phyloP scores from a whole-genome alignment of 176 grass and related monocot genomes.

The Paspalum vaginatum region DNA sequence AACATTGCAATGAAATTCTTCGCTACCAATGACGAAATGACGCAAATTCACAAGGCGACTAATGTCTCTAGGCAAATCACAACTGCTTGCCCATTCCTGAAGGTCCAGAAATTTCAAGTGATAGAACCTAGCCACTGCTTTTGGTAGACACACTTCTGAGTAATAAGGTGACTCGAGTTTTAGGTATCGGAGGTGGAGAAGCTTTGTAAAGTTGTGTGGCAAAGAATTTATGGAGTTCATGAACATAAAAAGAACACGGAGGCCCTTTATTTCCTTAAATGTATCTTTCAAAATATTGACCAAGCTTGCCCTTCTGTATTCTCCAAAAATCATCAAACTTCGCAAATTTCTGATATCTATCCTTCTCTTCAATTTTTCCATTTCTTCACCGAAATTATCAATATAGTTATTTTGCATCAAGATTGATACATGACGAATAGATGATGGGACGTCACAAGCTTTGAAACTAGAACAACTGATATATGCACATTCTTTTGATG shows the following conservation, averaged over 20 bases:
- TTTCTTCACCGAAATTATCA: not conserved
- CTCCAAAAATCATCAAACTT: not conserved
- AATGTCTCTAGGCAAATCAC: not conserved
- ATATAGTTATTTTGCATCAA: not conserved
- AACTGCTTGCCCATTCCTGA: rapidly evolving
- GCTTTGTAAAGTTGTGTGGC: not conserved
- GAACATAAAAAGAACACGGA: not conserved
- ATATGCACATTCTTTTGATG: not conserved
- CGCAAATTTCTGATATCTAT: not conserved
- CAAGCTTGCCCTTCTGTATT: not conserved
- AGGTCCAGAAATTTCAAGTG: constrained; percentile 29
- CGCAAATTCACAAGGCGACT: constrained; percentile 2
- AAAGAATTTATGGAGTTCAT: not conserved
- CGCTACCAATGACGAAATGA: rapidly evolving
- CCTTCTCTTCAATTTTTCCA: not conserved
- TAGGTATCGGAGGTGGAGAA: constrained; percentile 8
- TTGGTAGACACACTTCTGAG: not conserved
- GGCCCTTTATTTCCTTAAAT: not conserved
- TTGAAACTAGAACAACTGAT: not conserved
- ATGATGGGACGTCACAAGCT: not conserved
- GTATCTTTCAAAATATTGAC: not conserved
- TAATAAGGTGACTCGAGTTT: not conserved
- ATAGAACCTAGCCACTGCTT: not conserved
- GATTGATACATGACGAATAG: constrained; percentile 9
- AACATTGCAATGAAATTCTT: not conserved